phyloP scores from a whole-genome alignment of 192 early-diverging fungal genomes.

The Neocallimastix lanati region DNA sequence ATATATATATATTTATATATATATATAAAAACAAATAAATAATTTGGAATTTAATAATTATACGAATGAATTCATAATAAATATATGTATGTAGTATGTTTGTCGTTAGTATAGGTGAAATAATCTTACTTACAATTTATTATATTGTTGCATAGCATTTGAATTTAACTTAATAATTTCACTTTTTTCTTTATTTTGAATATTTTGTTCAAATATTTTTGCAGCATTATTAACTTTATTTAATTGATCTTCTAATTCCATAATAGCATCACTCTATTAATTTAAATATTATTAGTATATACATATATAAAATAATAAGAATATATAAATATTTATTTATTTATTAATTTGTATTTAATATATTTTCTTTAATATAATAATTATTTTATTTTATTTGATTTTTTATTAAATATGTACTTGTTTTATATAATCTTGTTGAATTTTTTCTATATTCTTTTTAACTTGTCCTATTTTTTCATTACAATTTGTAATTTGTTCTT shows the following conservation, averaged over 20 bases:
- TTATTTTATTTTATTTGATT: too few relatives aligned
- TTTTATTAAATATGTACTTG: neutral
- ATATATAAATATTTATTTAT: too few relatives aligned
- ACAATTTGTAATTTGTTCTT: neutral
- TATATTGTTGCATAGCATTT: neutral
- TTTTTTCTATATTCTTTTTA: conserved; percentile 31
- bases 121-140: neutral
- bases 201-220: neutral
- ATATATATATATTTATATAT: too few relatives aligned
- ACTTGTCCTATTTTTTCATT: conserved; percentile 59
- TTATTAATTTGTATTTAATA: too few relatives aligned
- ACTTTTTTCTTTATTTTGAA: neutral
- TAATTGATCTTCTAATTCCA: neutral
- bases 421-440: neutral
- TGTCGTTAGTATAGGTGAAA: too few relatives aligned
- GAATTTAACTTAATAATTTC: neutral
- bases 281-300: too few relatives aligned
- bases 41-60: too few relatives aligned
- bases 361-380: too few relatives aligned
- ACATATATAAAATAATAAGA: too few relatives aligned
- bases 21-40: too few relatives aligned
- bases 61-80: too few relatives aligned
- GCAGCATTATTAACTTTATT: neutral
- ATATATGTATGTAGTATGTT: too few relatives aligned
- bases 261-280: neutral